Evolutionary conservation across 1,139 yeast species (phyloP), one percentile per base, ranked within the genome.

Genomic region (Scheffersomyces insectosa): DNA sequence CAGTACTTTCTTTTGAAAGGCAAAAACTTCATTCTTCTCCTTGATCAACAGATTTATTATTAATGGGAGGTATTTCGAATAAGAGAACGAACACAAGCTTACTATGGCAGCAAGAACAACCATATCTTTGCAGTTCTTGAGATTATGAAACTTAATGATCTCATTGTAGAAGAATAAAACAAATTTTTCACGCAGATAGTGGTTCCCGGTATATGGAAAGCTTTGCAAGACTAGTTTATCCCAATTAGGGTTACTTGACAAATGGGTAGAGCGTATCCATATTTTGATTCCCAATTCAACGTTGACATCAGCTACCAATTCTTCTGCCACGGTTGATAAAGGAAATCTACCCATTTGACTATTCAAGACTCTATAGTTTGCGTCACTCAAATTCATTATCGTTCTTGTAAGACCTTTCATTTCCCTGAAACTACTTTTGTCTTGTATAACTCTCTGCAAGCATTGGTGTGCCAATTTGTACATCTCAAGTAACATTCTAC

Each of bases 121-220:
- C 34, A 50, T 50, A 28, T 65, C 70, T 23, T 48, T 52, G 40
- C 65, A 62, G 7, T 56, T 56, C 10, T 51, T 43, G 25, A 64
- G 47, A 20, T 48, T 47, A 12, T 65, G 50, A 42, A 47, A 62
- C 13, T 54, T 45, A 16, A 68, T 51, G n/a, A 70, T 54, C 33
- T 61, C 62, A 11, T 51, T 42, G 47, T 67, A 68, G 25, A 72
- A 59, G 36, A 51, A 62, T 38, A 70, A 48, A 1, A 57, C 51
- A 49, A 66, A 74, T 41, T 62, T 57, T 5, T 64, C 66, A 49
- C 79, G 55, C 72, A 69, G 73, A 20, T 57, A 55, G 0, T 60
- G 46, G 46, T 71, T 71, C 3, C 79, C 79, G 37, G 70, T 54
- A 43, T 70, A 75, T 1, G 76, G 74, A 45, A 59, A 72, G 28